Evolutionary conservation across 2,329 filamentous ascomycete genomes (phyloP), one percentile per base, ranked within the genome.

Genomic region (Penicillium polonicum): DNA sequence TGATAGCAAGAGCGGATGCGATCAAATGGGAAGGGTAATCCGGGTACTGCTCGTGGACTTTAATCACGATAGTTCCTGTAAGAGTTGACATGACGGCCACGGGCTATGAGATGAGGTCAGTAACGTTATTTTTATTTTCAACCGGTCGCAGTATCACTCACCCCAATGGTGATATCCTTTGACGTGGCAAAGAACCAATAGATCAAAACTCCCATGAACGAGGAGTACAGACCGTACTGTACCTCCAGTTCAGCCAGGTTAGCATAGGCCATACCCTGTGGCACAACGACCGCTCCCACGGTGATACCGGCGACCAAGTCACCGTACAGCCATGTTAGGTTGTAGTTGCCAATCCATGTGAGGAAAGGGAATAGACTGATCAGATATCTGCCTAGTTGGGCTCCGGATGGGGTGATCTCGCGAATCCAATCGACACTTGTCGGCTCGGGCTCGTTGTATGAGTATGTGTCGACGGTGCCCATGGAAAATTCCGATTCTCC

Each of bases 111-210:
- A 50, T n/a, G 36, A 27, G 58, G 52, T 23, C 46, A 55, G 38
- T 38, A 48, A 17, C 35, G 5, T 15, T 15, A n/a, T 31, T 42
- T 33, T 43, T 0, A 1, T 27, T 44, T 36, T 35, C n/a, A 7
- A n/a, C 4, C n/a, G 19, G 23, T 33, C 19, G 59, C 25, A 36
- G 23, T 15, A 43, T 54, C 27, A 63, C 61, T 59, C 36, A 65
- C 63, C n/a, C 65, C 33, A 63, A 49, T 97, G 10, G 93, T 97
- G 70, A 99, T 97, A 74, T 99, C 93, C 73, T 97, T 99, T 15
- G 93, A 97, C 0, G 94, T 99, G 35, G 92, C 94, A 70, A 97
- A 97, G 71, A 97, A 89, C 93, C 93, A 97, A 77, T 99, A 99
- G 60, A 96, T 82, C 61, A 96, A 74, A 17, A 96, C 92, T 50